phyloP scores from a whole-genome alignment of 2,329 filamentous ascomycete species.

The Fusarium denticulatum region DNA sequence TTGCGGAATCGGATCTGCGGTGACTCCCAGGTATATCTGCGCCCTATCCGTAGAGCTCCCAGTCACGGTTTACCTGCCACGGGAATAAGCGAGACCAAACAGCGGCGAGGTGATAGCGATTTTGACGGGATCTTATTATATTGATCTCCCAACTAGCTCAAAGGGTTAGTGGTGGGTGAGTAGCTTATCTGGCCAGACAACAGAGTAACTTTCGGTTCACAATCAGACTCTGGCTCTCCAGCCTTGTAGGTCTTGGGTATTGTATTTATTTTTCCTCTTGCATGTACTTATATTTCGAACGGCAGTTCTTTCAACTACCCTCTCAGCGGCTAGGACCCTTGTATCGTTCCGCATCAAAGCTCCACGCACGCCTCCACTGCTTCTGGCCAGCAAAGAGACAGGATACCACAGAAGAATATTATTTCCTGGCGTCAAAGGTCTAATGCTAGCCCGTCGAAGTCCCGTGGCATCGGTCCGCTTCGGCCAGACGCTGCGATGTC shows the following conservation, averaged over 20 bases:
- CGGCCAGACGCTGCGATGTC: conserved; percentile 30
- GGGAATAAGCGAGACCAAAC: conserved; percentile 15
- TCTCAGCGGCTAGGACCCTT: conserved; percentile 5
- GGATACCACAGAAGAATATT: neutral
- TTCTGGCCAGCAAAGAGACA: neutral
- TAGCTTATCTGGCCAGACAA: conserved; percentile 8
- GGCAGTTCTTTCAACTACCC: conserved; percentile 17
- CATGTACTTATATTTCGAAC: neutral
- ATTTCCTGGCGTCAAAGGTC: neutral
- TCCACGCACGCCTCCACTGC: conserved; percentile 29
- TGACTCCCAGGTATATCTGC: conserved; percentile 2
- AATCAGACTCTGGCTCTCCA: neutral
- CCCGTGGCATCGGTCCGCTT: conserved; percentile 31
- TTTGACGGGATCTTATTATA: conserved; percentile 4
- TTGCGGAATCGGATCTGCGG: conserved; percentile 15
- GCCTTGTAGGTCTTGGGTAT: neutral
- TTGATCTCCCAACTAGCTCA: neutral
- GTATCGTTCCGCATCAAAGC: conserved; percentile 13
- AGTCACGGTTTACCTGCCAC: neutral
- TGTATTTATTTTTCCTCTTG: neutral
- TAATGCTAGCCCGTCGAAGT: conserved; percentile 36
- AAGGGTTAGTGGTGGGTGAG: neutral
- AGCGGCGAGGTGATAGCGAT: neutral
- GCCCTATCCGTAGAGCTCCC: neutral
- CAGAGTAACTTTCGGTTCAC: conserved; percentile 2